Base-by-base conservation (phyloP, 2,329 filamentous ascomycete genomes). In the Dactylellina sp. region DNA sequence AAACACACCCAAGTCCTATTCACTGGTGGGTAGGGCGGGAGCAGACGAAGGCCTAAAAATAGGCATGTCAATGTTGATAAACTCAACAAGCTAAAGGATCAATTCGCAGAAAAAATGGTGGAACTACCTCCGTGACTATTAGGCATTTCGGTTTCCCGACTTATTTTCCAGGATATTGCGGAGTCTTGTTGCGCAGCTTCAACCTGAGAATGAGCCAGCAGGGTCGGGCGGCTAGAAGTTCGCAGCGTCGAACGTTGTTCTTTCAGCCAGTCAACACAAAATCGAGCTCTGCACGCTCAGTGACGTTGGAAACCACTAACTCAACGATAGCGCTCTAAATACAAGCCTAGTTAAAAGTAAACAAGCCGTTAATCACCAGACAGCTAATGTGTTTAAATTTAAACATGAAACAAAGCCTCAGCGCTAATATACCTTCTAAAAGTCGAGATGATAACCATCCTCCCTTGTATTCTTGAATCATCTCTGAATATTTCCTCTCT, bases 11-110 rank as follows among this genome's bases (percentile, higher is more conserved):
- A 60, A 68, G 63, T 52, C 53, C 40, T 14, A 53, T 46, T 68
- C 28, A 9, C 28, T 32, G 28, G 28, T 32, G 28, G 63, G 53
- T 68, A 35, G 63, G 53, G 63, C 55, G 63, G 63, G 63, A 68
- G 63, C 63, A 68, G 63, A 68, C 63, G 63, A 68, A 37, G 25
- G 18, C 46, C 63, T 68, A 68, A 60, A 60, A 60, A 60, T 68
- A 68, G 63, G 35, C 24, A 39, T 42, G 14, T 52, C 55, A 60
- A 60, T 53, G 37, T 60, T 53, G 53, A 53, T n/a, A n/a, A 4
- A 25, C 7, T 18, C 37, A 60, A 44, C 46, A n/a, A 42, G 16
- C 22, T 18, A 44, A 6, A 12, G 24, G 18, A 22, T 2, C 14
- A 28, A 32, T 32, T 28, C 25, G 39, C 7, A 39, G 18, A n/a